Percentiles rank a stretch among this genome's conserved stretches.
Conservation (phyloP, 225 moss, liverwort and hornwort species). For the Thuidium tamariscinum region DNA sequence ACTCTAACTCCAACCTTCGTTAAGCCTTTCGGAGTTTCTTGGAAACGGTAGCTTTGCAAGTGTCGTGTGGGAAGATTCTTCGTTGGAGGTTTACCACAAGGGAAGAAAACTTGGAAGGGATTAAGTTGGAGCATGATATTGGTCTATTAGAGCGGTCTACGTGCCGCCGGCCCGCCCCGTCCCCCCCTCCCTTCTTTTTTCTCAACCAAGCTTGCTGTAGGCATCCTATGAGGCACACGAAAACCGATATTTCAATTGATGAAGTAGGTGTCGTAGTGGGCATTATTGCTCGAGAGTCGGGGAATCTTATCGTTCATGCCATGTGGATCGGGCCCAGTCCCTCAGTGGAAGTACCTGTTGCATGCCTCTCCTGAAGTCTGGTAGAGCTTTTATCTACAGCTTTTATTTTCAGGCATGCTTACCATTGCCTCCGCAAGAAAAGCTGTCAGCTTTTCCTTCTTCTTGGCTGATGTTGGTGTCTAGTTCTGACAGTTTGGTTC, state of each 20-base stretch:
- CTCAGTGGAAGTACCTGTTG: not conserved
- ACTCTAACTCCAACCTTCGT: not conserved
- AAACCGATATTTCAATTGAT: not conserved
- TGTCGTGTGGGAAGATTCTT: not conserved
- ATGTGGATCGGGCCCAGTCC: not conserved
- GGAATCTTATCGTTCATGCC: not conserved
- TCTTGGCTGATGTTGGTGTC: not conserved
- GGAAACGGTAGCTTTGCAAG: not conserved
- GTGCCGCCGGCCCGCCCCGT: no score
- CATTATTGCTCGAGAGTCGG: not conserved
- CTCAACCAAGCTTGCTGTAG: not conserved
- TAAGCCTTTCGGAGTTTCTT: not conserved
- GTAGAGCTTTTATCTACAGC: not conserved
- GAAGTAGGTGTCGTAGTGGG: not conserved
- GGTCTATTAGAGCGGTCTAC: not conserved
- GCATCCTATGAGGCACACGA: not conserved
- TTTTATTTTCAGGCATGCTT: not conserved
- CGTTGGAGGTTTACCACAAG: not conserved
- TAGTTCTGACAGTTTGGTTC: not conserved
- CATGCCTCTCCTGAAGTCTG: not conserved
- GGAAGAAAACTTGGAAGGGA: not conserved
- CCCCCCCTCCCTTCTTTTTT: not conserved
- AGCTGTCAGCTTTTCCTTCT: not conserved
- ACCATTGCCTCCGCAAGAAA: not conserved
- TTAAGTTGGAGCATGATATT: not conserved